phyloP scores from a whole-genome alignment of 495 filamentous ascomycete species.

The Gamarada debralockiae region DNA sequence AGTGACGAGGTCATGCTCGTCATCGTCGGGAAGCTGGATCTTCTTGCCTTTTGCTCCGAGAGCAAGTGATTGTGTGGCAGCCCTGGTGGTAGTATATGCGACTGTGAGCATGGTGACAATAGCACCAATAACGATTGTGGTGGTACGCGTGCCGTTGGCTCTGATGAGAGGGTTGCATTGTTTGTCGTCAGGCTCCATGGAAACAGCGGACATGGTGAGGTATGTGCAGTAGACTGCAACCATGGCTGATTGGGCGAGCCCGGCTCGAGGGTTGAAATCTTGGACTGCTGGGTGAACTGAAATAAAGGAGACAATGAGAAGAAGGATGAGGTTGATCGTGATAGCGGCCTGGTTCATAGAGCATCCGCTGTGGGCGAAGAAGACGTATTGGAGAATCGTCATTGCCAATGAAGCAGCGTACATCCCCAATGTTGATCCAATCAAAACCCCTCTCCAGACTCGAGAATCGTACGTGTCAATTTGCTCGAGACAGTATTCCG shows the following conservation, averaged over 20 bases:
- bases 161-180: slow-evolving; percentile 91
- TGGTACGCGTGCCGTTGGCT: slow-evolving; percentile 84
- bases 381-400: slow-evolving; percentile 96
- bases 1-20: slow-evolving; percentile 86
- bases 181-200: slow-evolving; percentile 95
- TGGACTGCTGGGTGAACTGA: slow-evolving; percentile 91
- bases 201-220: slow-evolving; percentile 95
- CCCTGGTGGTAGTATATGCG: slow-evolving; percentile 95
- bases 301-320: slow-evolving; percentile 74
- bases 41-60: slow-evolving; percentile 63
- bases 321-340: slow-evolving; percentile 78
- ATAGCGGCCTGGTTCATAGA: slow-evolving; percentile 87
- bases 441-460: slow-evolving; percentile 78
- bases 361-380: slow-evolving; percentile 82
- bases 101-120: slow-evolving; percentile 96
- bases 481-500: slow-evolving; percentile 89
- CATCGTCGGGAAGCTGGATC: slow-evolving; percentile 49
- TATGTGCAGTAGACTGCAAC: slow-evolving; percentile 98
- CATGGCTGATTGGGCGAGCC: slow-evolving; percentile 94
- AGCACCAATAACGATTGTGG: slow-evolving; percentile 84
- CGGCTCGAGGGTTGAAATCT: slow-evolving; percentile 88
- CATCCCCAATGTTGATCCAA: slow-evolving; percentile 92
- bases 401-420: slow-evolving; percentile 85
- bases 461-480: slow-evolving; percentile 87
- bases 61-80: slow-evolving; percentile 90